These are phyloP conservation scores for Xanthoconium stramineum DNA, from an alignment of 768 basidiomycete species.

Conservation along the genomic window DNA sequence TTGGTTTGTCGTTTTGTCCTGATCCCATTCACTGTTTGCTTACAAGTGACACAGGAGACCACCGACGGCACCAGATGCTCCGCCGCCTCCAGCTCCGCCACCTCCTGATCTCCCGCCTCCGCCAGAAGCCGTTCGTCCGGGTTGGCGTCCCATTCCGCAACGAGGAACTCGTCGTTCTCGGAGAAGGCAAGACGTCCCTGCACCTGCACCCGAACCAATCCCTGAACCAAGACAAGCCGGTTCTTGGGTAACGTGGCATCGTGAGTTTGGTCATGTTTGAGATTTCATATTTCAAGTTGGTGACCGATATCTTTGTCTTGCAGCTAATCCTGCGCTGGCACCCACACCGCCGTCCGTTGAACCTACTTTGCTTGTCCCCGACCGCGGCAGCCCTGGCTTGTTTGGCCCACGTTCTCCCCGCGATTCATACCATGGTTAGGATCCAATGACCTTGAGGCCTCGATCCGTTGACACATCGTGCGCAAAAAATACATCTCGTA, in stretches of 20 bases:
- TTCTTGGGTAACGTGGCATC: conserved; percentile 68
- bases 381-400: conserved; percentile 57
- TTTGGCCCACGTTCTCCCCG: conserved; percentile 77
- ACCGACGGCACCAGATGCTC: conserved; percentile 34
- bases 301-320: conserved; percentile 7
- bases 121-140: conserved; percentile 50
- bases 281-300: neutral
- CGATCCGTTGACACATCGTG: neutral
- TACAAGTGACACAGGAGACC: conserved; percentile 40
- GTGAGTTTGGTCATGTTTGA: conserved; percentile 40
- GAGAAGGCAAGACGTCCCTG: conserved; percentile 37
- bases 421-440: conserved; percentile 29
- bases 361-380: conserved; percentile 60
- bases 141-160: conserved; percentile 55
- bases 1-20: conserved; percentile 46
- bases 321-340: conserved; percentile 55
- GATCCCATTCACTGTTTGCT: neutral
- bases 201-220: conserved; percentile 33
- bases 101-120: conserved; percentile 41
- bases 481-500: neutral
- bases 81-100: conserved; percentile 41
- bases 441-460: neutral
- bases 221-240: conserved; percentile 41
- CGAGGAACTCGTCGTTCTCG: conserved; percentile 40
- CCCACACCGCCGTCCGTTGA: conserved; percentile 63